Evolutionary conservation across 164 flowering plant genomes (phyloP), one percentile per base, ranked within the genome.

Genomic region (Piper longum): DNA sequence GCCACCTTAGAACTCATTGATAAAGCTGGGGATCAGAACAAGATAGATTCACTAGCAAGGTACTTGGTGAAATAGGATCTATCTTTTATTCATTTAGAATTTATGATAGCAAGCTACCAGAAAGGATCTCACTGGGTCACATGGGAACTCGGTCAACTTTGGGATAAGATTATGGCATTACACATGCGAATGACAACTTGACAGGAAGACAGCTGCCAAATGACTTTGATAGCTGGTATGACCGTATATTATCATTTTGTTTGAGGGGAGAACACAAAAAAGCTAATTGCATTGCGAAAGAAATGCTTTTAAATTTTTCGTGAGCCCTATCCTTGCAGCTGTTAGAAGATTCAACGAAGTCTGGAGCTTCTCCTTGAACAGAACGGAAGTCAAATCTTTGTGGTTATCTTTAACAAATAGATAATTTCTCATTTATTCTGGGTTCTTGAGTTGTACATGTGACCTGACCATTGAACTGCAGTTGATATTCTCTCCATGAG

Each of bases 1-100:
- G 71, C 88, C 55, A 75, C 84, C 42, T 18, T 70, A 43, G 81
- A 83, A 64, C 63, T 87, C 61, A 75, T 90, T 65, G 73, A 83
- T 42, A 72, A 54, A 65, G 77, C 80, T 56, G 78, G 81, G 60
- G 62, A 45, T 63, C 83, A 74, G 66, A 69, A 78, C 69, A 82
- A 81, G 66, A 66, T 76, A 7, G 95, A 85, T 16, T 77, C 91
- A 3, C 42, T 85, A 42, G 74, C 59, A 62, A 70, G 40, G 66
- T 87, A 41, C 88, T 95, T 52, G 65, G 73, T 65, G 88, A 88
- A 75, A 75, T 91, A 36, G 80, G 75, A 41, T 69, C 72, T 2
- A 61, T 77, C 66, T 58, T 68, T 80, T 80, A 78, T 59, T 85
- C 90, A 62, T 60, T n/a, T 62, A 66, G 66, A 66, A 69, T 60